Percentiles rank a stretch among this genome's conserved stretches.
Conservation (phyloP, 2,329 filamentous ascomycete genomes). For the Dryadomyces quercus-mongolicae region DNA sequence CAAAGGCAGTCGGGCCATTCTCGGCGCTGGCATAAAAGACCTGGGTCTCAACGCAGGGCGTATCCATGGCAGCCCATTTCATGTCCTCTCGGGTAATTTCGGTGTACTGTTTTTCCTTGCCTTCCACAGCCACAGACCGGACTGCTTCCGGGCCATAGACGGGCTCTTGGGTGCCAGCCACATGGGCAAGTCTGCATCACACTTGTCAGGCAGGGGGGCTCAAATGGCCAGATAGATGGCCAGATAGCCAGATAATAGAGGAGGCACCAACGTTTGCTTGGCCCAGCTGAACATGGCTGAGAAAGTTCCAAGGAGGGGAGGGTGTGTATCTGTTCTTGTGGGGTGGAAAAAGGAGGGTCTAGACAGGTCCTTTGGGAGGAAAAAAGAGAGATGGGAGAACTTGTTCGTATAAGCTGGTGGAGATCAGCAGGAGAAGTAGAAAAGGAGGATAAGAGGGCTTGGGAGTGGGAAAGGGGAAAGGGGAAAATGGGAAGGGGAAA, state of each 20-base stretch:
- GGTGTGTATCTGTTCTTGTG: not conserved
- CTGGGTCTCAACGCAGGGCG: conserved; percentile 88
- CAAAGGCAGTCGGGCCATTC: conserved; percentile 62
- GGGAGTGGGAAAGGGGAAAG: not conserved
- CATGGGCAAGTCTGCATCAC: conserved; percentile 49
- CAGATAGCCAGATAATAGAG: not conserved
- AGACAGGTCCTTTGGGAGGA: not conserved
- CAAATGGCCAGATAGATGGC: not conserved
- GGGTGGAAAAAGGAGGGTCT: not conserved
- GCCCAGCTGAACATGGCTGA: conserved; percentile 81
- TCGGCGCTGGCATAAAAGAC: conserved; percentile 84
- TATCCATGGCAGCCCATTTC: conserved; percentile 70
- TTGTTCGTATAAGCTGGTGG: no score
- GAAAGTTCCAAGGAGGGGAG: not conserved
- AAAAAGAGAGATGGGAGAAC: not conserved
- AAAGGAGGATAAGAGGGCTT: not conserved
- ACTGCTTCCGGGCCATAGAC: conserved; percentile 87
- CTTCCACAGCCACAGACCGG: conserved; percentile 71
- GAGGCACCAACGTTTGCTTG: conserved; percentile 63
- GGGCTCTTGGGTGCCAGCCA: conserved; percentile 91
- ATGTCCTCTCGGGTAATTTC: conserved; percentile 67
- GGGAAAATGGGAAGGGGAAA: not conserved
- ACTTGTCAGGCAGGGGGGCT: not conserved
- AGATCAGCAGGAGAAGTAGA: not conserved
- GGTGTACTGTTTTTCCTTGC: conserved; percentile 65